Conservation (phyloP, 148 eudicot species). For the Camellia granthamiana region DNA sequence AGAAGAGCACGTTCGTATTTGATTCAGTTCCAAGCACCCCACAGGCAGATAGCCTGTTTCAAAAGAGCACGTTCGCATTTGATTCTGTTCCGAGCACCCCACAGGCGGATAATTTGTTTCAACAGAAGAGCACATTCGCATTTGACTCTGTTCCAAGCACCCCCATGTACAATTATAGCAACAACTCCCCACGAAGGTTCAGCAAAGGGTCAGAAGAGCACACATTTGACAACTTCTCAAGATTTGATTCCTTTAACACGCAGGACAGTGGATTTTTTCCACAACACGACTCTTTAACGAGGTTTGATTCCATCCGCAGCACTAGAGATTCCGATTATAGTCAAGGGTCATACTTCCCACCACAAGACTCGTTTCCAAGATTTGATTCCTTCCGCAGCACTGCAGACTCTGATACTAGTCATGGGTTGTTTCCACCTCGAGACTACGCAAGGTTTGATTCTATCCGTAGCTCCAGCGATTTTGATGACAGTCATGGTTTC, state of each 20-base stretch:
- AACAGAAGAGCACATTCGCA: constrained; percentile 38
- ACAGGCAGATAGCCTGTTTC: constrained; percentile 28
- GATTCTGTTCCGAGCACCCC: constrained; percentile 70
- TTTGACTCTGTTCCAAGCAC: constrained; percentile 80
- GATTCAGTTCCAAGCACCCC: constrained; percentile 41
- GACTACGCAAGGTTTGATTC: constrained; percentile 51
- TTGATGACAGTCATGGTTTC: constrained; percentile 22
- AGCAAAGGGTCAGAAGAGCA: constrained; percentile 51
- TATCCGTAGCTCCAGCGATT: constrained; percentile 36
- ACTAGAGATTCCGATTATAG: constrained; percentile 37
- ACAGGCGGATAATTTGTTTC: constrained; percentile 31
- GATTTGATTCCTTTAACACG: constrained; percentile 39
- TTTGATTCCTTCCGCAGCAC: constrained; percentile 45
- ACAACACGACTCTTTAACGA: constrained; percentile 33
- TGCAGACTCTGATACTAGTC: constrained; percentile 33
- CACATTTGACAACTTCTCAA: constrained; percentile 54
- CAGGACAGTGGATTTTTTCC: constrained; percentile 30
- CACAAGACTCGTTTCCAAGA: constrained; percentile 25
- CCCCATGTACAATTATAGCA: constrained; percentile 48
- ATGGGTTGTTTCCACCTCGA: constrained; percentile 23
- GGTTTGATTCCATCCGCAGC: constrained; percentile 61
- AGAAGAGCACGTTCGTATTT: constrained; percentile 36
- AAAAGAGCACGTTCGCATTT: constrained; percentile 38
- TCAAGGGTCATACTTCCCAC: constrained; percentile 22
- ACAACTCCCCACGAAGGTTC: constrained; percentile 42